Evolutionary conservation across 148 eudicot species (phyloP).

Genomic region (Nepenthes mirabilis): DNA sequence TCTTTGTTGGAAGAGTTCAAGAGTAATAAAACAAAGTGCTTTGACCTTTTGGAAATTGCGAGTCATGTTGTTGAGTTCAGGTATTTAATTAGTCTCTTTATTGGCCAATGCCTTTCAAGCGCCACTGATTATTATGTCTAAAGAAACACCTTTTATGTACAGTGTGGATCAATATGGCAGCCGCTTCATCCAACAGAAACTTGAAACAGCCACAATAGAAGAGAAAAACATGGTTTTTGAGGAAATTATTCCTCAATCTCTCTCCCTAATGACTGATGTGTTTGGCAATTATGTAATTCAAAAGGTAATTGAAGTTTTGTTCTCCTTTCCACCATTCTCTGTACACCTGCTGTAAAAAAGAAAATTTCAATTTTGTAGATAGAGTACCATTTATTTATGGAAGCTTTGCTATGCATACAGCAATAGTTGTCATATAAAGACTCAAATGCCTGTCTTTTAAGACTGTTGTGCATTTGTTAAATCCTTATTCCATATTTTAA

Average conservation of each 20-base stretch:
- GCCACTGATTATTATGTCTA: slow-evolving; percentile 1
- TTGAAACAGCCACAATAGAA: slow-evolving; percentile 81
- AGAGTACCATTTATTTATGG: neutral
- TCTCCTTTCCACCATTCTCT: neutral
- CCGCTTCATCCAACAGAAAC: slow-evolving; percentile 97
- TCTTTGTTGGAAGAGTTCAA: slow-evolving; percentile 91
- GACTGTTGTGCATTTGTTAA: neutral
- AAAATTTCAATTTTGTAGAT: neutral
- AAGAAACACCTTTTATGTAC: slow-evolving; percentile 11
- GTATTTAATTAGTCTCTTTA: slow-evolving; percentile 17
- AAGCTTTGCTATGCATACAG: neutral
- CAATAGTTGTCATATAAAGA: too few species aligned
- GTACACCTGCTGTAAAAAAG: neutral
- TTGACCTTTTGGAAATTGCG: slow-evolving; percentile 84
- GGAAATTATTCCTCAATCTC: slow-evolving; percentile 83
- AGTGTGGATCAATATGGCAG: slow-evolving; percentile 99
- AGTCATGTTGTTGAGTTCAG: slow-evolving; percentile 99
- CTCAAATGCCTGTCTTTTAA: too few species aligned
- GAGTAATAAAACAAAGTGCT: slow-evolving; percentile 71
- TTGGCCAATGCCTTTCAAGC: slow-evolving; percentile 3
- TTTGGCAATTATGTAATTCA: slow-evolving; percentile 97
- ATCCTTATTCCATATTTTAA: too few species aligned
- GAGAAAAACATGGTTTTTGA: slow-evolving; percentile 89
- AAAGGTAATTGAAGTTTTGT: slow-evolving; percentile 38
- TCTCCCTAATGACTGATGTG: slow-evolving; percentile 93